Percentiles rank a stretch among this genome's conserved stretches.
phyloP scores from a whole-genome alignment of 108 stramenopile genomes.

The Fragilaria crotonensis region DNA sequence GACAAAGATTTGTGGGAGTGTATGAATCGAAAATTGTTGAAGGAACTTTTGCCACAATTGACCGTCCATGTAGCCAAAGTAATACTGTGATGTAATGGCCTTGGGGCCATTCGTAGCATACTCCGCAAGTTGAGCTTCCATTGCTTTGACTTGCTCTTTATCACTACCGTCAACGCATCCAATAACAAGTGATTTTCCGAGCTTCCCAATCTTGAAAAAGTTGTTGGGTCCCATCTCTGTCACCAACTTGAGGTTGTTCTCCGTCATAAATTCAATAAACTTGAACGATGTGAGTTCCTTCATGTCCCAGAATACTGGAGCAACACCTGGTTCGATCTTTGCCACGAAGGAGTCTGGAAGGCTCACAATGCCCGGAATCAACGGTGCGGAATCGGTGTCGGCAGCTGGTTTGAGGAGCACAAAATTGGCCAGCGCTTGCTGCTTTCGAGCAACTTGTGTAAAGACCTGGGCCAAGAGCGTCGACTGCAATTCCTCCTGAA shows the following conservation, averaged over 20 bases:
- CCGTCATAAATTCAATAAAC: constrained; percentile 41
- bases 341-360: constrained; percentile 30
- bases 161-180: constrained; percentile 48
- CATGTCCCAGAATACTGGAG: constrained; percentile 4
- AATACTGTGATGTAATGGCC: constrained; percentile 35
- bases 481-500: constrained; percentile 28
- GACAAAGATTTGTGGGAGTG: constrained; percentile 59
- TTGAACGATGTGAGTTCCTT: constrained; percentile 10
- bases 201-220: constrained; percentile 56
- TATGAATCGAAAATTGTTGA: constrained; percentile 47
- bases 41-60: constrained; percentile 64
- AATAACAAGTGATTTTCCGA: constrained; percentile 62
- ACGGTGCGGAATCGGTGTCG: constrained; percentile 5
- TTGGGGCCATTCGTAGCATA: constrained; percentile 34
- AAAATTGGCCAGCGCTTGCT: constrained; percentile 57
- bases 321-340: constrained; percentile 38
- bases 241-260: constrained; percentile 55
- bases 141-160: constrained; percentile 26
- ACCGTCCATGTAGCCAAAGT: constrained; percentile 74
- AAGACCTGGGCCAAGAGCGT: constrained; percentile 53
- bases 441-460: constrained; percentile 58
- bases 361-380: neutral
- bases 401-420: constrained; percentile 12
- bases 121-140: constrained; percentile 37
- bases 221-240: constrained; percentile 53